These are phyloP conservation scores for Evernia prunastri DNA, from an alignment of 495 filamentous ascomycete species.

Conservation along the genomic window DNA sequence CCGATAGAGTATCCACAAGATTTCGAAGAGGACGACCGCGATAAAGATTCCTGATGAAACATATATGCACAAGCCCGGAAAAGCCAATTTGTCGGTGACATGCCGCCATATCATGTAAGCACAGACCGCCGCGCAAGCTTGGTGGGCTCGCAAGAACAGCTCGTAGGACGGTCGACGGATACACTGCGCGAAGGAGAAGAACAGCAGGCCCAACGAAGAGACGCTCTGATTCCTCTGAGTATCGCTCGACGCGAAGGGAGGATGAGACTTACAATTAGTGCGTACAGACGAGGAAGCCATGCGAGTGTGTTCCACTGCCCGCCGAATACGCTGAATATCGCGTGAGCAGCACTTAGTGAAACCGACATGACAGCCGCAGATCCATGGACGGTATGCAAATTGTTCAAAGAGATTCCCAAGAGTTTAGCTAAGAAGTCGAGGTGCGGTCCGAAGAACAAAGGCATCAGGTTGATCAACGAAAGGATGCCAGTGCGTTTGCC, in stretches of 20 bases:
- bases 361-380: background rate
- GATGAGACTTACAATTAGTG: conserved; percentile 15
- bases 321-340: background rate
- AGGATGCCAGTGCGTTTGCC: background rate
- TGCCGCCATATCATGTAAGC: conserved; percentile 30
- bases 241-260: background rate
- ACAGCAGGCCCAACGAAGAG: background rate
- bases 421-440: conserved; percentile 30
- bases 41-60: conserved; percentile 25
- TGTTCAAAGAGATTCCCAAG: conserved; percentile 22
- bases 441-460: conserved; percentile 23
- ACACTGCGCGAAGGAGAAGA: background rate
- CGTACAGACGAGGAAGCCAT: background rate
- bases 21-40: conserved; percentile 24
- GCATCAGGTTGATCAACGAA: conserved; percentile 8
- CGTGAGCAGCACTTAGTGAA: background rate
- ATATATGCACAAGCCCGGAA: conserved; percentile 27
- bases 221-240: background rate
- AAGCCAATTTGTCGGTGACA: conserved; percentile 12
- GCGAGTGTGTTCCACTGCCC: background rate
- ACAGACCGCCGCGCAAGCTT: conserved; percentile 25
- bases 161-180: conserved; percentile 24
- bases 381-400: background rate
- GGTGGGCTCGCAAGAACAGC: conserved; percentile 32
- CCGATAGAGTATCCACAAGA: conserved; percentile 24